Percentiles rank a stretch among this genome's conserved stretches.
Evolutionary conservation across 2,329 filamentous ascomycete genomes (phyloP).

Genomic region (Myriangium duriaei): DNA sequence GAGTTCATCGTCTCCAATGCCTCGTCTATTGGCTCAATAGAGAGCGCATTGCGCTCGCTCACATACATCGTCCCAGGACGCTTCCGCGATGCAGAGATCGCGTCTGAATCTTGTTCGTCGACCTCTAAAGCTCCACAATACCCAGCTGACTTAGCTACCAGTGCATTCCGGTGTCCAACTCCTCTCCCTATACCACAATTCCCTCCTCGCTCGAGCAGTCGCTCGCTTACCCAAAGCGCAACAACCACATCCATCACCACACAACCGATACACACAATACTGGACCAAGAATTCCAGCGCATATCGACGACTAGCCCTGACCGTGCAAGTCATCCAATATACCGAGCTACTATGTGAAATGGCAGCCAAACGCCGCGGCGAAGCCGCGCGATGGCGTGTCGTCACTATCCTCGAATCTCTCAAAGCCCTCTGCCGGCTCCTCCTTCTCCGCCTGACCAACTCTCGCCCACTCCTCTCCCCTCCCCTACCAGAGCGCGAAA

Average conservation of each 20-base stretch:
- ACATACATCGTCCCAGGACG: slow-evolving; percentile 94
- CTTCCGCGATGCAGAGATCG: slow-evolving; percentile 84
- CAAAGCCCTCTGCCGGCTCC: slow-evolving; percentile 72
- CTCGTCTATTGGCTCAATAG: slow-evolving; percentile 85
- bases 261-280: slow-evolving; percentile 52
- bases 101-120: slow-evolving; percentile 65
- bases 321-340: slow-evolving; percentile 84
- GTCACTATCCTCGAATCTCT: slow-evolving; percentile 73
- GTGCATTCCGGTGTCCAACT: slow-evolving; percentile 81
- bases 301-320: slow-evolving; percentile 69
- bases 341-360: slow-evolving; percentile 97
- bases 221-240: slow-evolving; percentile 42
- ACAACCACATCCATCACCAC: slow-evolving; percentile 37
- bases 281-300: slow-evolving; percentile 50
- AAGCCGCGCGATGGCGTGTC: slow-evolving; percentile 71
- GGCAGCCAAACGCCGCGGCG: slow-evolving; percentile 76
- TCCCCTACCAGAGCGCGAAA: slow-evolving; percentile 72
- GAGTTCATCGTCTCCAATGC: slow-evolving; percentile 94
- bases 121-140: neutral
- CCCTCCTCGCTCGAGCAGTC: slow-evolving; percentile 58
- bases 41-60: slow-evolving; percentile 79
- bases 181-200: slow-evolving; percentile 85
- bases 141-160: slow-evolving; percentile 21
- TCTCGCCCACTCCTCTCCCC: slow-evolving; percentile 73
- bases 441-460: slow-evolving; percentile 71